Percentiles rank a stretch among this genome's conserved stretches.
These are phyloP conservation scores for Jamesozyma gamospora DNA, from an alignment of 805 yeast species.

Conservation along the genomic window DNA sequence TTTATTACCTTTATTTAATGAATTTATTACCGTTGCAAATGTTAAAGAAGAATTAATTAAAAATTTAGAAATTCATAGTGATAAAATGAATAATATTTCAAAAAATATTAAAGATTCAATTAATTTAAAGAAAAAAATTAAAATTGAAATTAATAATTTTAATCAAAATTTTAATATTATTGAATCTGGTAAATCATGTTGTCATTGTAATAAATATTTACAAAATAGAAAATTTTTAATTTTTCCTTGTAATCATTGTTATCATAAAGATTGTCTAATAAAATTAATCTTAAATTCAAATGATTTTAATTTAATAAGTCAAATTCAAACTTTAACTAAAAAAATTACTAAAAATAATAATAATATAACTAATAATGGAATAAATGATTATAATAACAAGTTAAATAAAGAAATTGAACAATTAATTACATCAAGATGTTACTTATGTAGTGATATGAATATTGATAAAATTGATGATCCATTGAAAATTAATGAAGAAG, in stretches of 20 bases:
- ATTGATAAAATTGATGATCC: constrained; percentile 62
- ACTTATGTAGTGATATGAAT: constrained; percentile 65
- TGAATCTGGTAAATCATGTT: constrained; percentile 79
- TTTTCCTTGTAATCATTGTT: constrained; percentile 85
- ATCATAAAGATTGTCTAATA: constrained; percentile 83
- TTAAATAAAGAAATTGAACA: constrained; percentile 41
- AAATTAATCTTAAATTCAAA: constrained; percentile 48
- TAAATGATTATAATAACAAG: constrained; percentile 6
- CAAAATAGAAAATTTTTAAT: constrained; percentile 63
- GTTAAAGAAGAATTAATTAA: constrained; percentile 74
- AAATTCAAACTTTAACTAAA: constrained; percentile 37
- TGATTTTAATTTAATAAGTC: constrained; percentile 56
- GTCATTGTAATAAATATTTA: constrained; percentile 57
- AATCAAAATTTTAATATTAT: constrained; percentile 52
- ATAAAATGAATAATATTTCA: constrained; percentile 53
- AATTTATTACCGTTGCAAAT: constrained; percentile 68
- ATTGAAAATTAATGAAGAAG: constrained; percentile 34
- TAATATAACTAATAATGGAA: not conserved
- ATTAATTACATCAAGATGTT: constrained; percentile 54
- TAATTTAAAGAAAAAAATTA: constrained; percentile 47
- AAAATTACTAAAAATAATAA: constrained; percentile 12
- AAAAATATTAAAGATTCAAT: constrained; percentile 70
- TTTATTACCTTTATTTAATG: constrained; percentile 74
- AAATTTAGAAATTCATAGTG: constrained; percentile 67
- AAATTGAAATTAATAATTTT: constrained; percentile 44